Base-by-base conservation (phyloP, 2,329 filamentous ascomycete species). In the Epichloe sp. region DNA sequence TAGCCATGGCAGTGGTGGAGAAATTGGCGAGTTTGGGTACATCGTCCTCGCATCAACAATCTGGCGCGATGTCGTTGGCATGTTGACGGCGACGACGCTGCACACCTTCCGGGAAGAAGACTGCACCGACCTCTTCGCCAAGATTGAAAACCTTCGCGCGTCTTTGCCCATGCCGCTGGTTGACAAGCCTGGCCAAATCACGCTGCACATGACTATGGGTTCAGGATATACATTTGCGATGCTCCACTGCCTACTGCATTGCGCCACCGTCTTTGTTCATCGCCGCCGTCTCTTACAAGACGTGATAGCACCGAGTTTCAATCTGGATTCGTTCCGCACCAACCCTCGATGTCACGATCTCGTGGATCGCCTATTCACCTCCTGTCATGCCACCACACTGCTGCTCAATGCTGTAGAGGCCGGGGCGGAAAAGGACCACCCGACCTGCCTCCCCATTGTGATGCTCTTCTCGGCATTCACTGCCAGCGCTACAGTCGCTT, bases 391-490 rank as follows among this genome's bases (percentile, higher is more conserved):
- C 61, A 78, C 79, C 53, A 75, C 80, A 47, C 71, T 74, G 5
- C 71, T 80, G 50, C 67, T 81, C 19, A 68, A 72, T 4, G 73
- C 77, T 2, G 72, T 82, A 3, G 78, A 81, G 62, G 63, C 70
- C 11, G 76, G 77, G 10, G 68, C 73, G 1, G 77, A 81, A 49
- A 80, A 80, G 65, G 76, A 80, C 50, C 68, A 71, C 23, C 69
- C 75, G n/a, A 68, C 76, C n/a, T 79, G 75, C 63, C 79, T 80
- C 64, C 78, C 78, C 38, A 77, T 82, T 50, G 79, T 80, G 54
- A 81, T 82, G 78, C 68, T 81, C 12, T 82, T 82, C 61, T 77
- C 78, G 0, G 75, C 77, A 48, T 82, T 82, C 55, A 80, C 77
- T 0, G 76, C 78, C 2, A 77, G 77, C 54, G 78, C 78, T 2